Evolutionary conservation across 306 rosid species (phyloP), one percentile per base, ranked within the genome.

Genomic region (Cucurbita ficifolia): DNA sequence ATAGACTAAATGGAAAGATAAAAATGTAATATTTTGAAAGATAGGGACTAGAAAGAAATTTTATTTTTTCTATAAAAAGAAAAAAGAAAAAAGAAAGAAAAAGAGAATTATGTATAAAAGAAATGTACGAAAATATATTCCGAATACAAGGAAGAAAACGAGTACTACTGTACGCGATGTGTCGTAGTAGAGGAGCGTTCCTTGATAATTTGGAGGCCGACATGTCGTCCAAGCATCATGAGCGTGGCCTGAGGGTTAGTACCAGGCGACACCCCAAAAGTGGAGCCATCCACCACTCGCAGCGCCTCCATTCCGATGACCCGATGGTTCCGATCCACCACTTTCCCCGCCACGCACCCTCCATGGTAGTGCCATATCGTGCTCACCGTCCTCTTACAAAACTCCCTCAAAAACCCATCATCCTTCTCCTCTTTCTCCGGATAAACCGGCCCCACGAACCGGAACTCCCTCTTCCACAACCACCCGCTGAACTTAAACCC

Each of bases 331-430:
- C 48, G 75, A 68, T 95, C 92, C 45, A 93, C 97, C 62, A 93
- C 98, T 79, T 86, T 88, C 46, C 97, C 97, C 10, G 84, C 86
- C 3, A 88, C 84, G 38, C 98, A 88, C 1, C 98, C 98, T 0
- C 98, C 98, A 46, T 93, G 98, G 79, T 88, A 93, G 70, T 93
- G 98, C 98, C 98, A 93, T 39, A 93, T 88, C 70, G 96, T 93
- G 75, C 88, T 87, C 18, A 93, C 98, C 0, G 90, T 93, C 36
- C 88, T 74, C 12, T 89, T 83, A 61, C 97, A 90, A 76, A 90
- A 93, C 22, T 90, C 89, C 4, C 84, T 91, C 97, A 93, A 85
- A 57, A 14, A 42, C 40, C 7, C 81, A 4, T 45, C 82, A 57
- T 86, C 72, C 0, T 86, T 69, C 0, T 49, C 33, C 35, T 69